Evolutionary conservation across 306 rosid genomes (phyloP).

Genomic region (Sesbania bispinosa): DNA sequence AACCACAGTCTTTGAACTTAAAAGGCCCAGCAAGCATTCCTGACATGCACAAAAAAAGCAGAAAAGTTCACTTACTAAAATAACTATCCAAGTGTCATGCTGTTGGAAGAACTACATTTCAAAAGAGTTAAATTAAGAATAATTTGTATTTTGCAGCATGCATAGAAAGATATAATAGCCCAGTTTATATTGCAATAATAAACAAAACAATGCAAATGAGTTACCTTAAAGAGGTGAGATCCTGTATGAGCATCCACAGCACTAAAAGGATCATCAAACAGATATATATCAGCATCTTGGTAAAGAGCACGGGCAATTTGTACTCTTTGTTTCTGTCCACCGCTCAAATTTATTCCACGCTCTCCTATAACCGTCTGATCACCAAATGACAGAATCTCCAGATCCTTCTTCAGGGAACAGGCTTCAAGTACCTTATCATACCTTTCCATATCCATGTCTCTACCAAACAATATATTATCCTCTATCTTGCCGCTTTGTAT

Average conservation of each 20-base stretch:
- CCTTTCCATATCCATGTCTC: constrained; percentile 65
- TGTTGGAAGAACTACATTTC: neutral
- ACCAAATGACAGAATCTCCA: constrained; percentile 69
- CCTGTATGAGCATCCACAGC: constrained; percentile 97
- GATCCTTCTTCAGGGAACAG: constrained; percentile 76
- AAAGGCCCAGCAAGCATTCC: constrained; percentile 70
- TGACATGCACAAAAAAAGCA: constrained; percentile 26
- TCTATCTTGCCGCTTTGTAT: constrained; percentile 89
- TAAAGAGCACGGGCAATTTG: constrained; percentile 86
- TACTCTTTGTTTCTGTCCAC: constrained; percentile 90
- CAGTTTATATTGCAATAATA: neutral
- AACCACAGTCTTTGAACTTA: constrained; percentile 66
- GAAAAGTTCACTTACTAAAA: neutral
- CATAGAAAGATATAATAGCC: neutral
- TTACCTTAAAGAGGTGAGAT: constrained; percentile 82
- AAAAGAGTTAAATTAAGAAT: neutral
- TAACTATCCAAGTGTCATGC: neutral
- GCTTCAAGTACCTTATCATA: constrained; percentile 82
- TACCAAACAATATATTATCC: constrained; percentile 74
- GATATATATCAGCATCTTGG: constrained; percentile 84
- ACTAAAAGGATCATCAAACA: constrained; percentile 92
- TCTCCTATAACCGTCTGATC: constrained; percentile 91
- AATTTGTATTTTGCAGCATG: neutral
- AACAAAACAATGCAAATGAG: neutral
- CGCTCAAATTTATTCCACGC: constrained; percentile 93